Percentiles rank a stretch among this genome's conserved stretches.
Evolutionary conservation across 768 basidiomycete genomes (phyloP).

Genomic region (Suillus luteus): DNA sequence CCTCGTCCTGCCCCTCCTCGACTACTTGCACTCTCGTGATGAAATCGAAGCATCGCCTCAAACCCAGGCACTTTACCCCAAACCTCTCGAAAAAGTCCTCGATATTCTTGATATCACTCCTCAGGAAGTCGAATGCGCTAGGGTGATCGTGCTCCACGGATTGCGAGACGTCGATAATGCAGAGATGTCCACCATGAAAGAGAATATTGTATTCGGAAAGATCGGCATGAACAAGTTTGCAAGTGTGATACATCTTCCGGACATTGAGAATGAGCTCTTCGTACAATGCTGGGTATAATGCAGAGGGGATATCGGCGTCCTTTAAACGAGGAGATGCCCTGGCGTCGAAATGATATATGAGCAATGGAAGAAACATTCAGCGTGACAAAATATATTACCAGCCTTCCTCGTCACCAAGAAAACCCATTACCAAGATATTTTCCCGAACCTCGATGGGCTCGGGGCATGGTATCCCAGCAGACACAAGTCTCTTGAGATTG

Average conservation of each 20-base stretch:
- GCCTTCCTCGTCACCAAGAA: slow-evolving; percentile 79
- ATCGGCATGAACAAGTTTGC: slow-evolving; percentile 96
- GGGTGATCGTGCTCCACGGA: slow-evolving; percentile 99
- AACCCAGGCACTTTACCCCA: slow-evolving; percentile 75
- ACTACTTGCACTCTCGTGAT: slow-evolving; percentile 60
- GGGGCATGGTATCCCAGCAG: slow-evolving; percentile 86
- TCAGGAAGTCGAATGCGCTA: slow-evolving; percentile 92
- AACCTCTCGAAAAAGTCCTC: slow-evolving; percentile 88
- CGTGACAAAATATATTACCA: slow-evolving; percentile 54
- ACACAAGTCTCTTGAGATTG: slow-evolving; percentile 80
- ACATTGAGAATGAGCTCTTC: slow-evolving; percentile 76
- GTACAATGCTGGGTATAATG: slow-evolving; percentile 65
- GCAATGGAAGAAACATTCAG: not conserved
- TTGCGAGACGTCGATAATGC: slow-evolving; percentile 97
- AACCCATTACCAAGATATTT: slow-evolving; percentile 96
- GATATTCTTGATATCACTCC: slow-evolving; percentile 87
- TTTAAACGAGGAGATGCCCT: slow-evolving; percentile 95
- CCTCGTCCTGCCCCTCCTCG: slow-evolving; percentile 29
- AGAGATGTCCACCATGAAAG: slow-evolving; percentile 78
- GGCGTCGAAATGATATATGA: slow-evolving; percentile 10
- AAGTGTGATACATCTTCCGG: slow-evolving; percentile 84
- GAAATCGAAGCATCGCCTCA: slow-evolving; percentile 87
- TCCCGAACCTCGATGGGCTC: slow-evolving; percentile 92
- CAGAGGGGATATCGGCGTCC: slow-evolving; percentile 67
- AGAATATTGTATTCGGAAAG: slow-evolving; percentile 98